phyloP scores from a whole-genome alignment of 345 rosid genomes.

The Rhodamnia argentea region DNA sequence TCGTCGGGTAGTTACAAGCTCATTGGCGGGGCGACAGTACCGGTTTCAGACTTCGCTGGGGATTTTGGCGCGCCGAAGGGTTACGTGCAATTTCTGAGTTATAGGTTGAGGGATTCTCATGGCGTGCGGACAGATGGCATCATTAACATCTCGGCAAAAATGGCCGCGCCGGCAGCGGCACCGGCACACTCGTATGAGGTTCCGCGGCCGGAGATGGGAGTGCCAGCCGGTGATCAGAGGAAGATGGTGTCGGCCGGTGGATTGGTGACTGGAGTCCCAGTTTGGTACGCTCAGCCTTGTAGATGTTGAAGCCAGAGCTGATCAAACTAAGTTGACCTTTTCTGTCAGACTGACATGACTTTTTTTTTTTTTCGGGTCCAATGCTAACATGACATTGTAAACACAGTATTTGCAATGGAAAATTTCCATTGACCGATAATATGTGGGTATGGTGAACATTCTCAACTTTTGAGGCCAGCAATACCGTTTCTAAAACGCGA shows the following conservation, averaged over 20 bases:
- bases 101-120: conserved; percentile 37
- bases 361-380: too few species aligned
- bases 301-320: neutral
- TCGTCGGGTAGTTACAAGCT: conserved; percentile 12
- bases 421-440: neutral
- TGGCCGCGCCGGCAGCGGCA: conserved; percentile 6
- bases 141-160: conserved; percentile 46
- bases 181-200: conserved; percentile 7
- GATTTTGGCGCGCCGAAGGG: conserved; percentile 31
- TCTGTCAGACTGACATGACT: neutral
- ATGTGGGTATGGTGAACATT: neutral
- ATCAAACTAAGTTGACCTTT: neutral
- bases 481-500: neutral
- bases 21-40: conserved; percentile 35
- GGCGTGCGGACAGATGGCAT: conserved; percentile 41
- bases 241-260: conserved; percentile 3
- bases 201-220: neutral
- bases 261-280: conserved; percentile 36
- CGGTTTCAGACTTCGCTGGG: conserved; percentile 47
- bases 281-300: conserved; percentile 12
- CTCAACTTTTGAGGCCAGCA: neutral
- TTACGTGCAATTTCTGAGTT: conserved; percentile 61
- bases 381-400: neutral
- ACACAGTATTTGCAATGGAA: neutral
- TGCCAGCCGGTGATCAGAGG: neutral